A percentile compares a stretch with the other conserved stretches of the same genome.
These are phyloP conservation scores for Blastobotrys raffinosifermentans DNA, from an alignment of 1,139 yeast genomes.

Conservation along the genomic window DNA sequence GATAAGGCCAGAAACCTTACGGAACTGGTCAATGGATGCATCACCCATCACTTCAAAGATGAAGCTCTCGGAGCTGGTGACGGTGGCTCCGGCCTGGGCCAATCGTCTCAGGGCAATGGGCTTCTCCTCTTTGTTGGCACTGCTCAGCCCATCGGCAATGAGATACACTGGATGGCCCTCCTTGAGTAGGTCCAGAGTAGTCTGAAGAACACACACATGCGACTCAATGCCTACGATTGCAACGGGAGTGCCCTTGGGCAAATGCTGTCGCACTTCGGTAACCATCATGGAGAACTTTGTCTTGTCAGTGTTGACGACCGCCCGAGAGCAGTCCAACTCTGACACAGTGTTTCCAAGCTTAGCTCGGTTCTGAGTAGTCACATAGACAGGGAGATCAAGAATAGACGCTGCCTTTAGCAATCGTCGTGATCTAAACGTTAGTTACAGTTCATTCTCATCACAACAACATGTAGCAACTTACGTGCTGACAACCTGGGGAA, in stretches of 20 bases:
- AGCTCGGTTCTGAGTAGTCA: slow-evolving; percentile 26
- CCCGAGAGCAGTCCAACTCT: slow-evolving; percentile 20
- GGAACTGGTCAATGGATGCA: slow-evolving; percentile 26
- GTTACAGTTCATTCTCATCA: background rate
- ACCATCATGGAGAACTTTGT: slow-evolving; percentile 25
- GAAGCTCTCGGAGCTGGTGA: slow-evolving; percentile 34
- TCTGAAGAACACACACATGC: slow-evolving; percentile 28
- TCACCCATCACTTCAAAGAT: slow-evolving; percentile 37
- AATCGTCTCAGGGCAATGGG: slow-evolving; percentile 25
- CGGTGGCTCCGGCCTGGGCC: slow-evolving; percentile 24
- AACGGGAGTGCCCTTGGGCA: slow-evolving; percentile 19
- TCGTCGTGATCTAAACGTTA: background rate
- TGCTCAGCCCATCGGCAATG: slow-evolving; percentile 25
- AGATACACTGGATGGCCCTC: slow-evolving; percentile 26
- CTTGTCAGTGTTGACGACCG: slow-evolving; percentile 24
- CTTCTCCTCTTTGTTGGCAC: slow-evolving; percentile 23
- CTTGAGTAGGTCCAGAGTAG: slow-evolving; percentile 22
- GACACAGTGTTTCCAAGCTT: slow-evolving; percentile 25
- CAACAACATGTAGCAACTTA: background rate
- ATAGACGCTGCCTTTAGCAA: slow-evolving; percentile 21
- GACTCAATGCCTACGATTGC: slow-evolving; percentile 28
- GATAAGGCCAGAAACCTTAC: slow-evolving; percentile 18
- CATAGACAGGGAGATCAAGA: slow-evolving; percentile 23
- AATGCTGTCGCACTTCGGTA: slow-evolving; percentile 19
- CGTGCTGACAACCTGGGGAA: slow-evolving; percentile 21